Evolutionary conservation across 1,284 basidiomycete genomes (phyloP).

Genomic region (Macrocystidia cucumis): DNA sequence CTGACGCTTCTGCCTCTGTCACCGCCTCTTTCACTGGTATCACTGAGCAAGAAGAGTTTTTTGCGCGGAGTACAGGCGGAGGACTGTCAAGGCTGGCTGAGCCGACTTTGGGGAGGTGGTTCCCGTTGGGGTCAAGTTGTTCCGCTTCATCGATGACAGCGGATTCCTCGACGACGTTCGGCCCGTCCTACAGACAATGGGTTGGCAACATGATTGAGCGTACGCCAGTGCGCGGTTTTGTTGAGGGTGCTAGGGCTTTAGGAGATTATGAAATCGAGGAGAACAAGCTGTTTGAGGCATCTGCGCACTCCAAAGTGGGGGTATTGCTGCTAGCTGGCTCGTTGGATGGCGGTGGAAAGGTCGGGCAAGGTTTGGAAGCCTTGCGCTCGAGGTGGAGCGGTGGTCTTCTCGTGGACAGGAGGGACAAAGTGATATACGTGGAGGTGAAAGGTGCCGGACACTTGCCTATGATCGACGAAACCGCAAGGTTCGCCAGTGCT

Average conservation of each 20-base stretch:
- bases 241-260: constrained; percentile 34
- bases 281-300: constrained; percentile 17
- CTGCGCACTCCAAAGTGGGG: constrained; percentile 18
- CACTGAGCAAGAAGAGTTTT: constrained; percentile 14
- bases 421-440: constrained; percentile 21
- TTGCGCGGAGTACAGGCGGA: constrained; percentile 29
- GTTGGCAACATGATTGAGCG: constrained; percentile 26
- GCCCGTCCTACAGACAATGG: constrained; percentile 11
- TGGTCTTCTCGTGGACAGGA: constrained; percentile 10
- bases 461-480: constrained; percentile 42
- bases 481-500: constrained; percentile 27
- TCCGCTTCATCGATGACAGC: constrained; percentile 11
- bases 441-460: constrained; percentile 33
- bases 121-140: constrained; percentile 24
- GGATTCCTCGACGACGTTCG: constrained; percentile 5
- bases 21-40: constrained; percentile 7
- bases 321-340: constrained; percentile 35
- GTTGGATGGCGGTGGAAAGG: constrained; percentile 38
- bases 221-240: constrained; percentile 34
- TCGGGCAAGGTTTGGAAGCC: constrained; percentile 25
- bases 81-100: constrained; percentile 26
- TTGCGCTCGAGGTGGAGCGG: constrained; percentile 28
- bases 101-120: constrained; percentile 35
- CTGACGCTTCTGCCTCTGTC: too few relatives aligned
- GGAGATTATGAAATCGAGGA: constrained; percentile 29